Base-by-base conservation (phyloP, 2,329 filamentous ascomycete genomes). In the Fusarium metavorans region DNA sequence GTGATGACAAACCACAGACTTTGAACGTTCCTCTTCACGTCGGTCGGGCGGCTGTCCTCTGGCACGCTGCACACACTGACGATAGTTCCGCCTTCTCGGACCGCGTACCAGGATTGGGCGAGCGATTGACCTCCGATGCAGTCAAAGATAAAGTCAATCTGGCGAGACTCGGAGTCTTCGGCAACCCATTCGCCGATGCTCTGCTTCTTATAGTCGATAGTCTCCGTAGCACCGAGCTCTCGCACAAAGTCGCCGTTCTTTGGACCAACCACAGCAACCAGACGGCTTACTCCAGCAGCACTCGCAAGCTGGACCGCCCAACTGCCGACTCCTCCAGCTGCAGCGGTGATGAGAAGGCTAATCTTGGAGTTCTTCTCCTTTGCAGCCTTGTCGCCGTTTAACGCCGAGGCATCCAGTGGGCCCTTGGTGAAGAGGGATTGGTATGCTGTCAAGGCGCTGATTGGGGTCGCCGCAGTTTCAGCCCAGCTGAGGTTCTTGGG, bases 371-470 rank as follows among this genome's bases (percentile, higher is more conserved):
- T 76, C 3, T 66, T 70, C 4, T 63, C 41, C 5, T n/a, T 48
- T 0, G 68, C 59, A 1, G 34, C 45, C 1, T 23, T 54, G 11
- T 66, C 45, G 0, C 68, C 68, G 0, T 5, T 18, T 1, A 68
- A n/a, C 1, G 73, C 73, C 0, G 23, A 1, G 0, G 59, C 11
- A 11, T 74, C 56, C 5, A 76, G 20, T 0, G 56, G 60, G 0
- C 74, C 74, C 5, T 67, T 72, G 68, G 83, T 66, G 4, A 77
- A 77, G 23, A 85, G 67, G 8, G 77, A 80, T 72, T 85, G 84
- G 66, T 80, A 84, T 5, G 83, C 84, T 1, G 84, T 85, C 30
- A 85, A 72, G 16, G 84, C 83, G 65, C 81, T 83, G 23, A 85
- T 76, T 3, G 84, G 84, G 32, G 81, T 78, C 5, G 83, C 81